phyloP scores from a whole-genome alignment of 805 yeast genomes.

The Grigorovia jiainica region DNA sequence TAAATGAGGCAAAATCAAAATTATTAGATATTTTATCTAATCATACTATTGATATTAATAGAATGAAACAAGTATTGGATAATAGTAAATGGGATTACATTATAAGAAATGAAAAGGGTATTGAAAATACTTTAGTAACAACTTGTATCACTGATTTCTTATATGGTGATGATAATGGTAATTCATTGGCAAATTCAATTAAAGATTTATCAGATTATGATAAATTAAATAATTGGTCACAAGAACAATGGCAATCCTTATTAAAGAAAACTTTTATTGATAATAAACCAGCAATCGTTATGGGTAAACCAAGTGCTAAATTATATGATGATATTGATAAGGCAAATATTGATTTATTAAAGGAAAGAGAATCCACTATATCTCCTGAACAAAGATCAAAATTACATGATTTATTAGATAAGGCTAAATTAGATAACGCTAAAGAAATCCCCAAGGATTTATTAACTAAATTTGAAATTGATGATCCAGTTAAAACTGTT shows the following conservation, averaged over 20 bases:
- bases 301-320: conserved; percentile 57
- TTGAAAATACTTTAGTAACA: conserved; percentile 46
- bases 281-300: conserved; percentile 53
- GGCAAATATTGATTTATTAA: conserved; percentile 40
- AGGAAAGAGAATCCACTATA: conserved; percentile 40
- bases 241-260: conserved; percentile 56
- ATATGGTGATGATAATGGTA: conserved; percentile 60
- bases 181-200: conserved; percentile 46
- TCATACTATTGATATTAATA: conserved; percentile 55
- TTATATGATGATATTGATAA: conserved; percentile 44
- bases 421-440: conserved; percentile 62
- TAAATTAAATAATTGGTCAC: conserved; percentile 47
- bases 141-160: conserved; percentile 70
- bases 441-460: conserved; percentile 65
- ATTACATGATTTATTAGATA: conserved; percentile 41
- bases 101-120: conserved; percentile 51
- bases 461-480: conserved; percentile 51
- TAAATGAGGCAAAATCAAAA: conserved; percentile 44
- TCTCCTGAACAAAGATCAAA: conserved; percentile 53
- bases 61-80: conserved; percentile 60
- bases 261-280: conserved; percentile 46
- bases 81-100: conserved; percentile 55
- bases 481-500: conserved; percentile 63
- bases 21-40: conserved; percentile 42
- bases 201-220: conserved; percentile 48